Base-by-base conservation (phyloP, 768 basidiomycete species). In the Leucocoprinus birnbaumii region DNA sequence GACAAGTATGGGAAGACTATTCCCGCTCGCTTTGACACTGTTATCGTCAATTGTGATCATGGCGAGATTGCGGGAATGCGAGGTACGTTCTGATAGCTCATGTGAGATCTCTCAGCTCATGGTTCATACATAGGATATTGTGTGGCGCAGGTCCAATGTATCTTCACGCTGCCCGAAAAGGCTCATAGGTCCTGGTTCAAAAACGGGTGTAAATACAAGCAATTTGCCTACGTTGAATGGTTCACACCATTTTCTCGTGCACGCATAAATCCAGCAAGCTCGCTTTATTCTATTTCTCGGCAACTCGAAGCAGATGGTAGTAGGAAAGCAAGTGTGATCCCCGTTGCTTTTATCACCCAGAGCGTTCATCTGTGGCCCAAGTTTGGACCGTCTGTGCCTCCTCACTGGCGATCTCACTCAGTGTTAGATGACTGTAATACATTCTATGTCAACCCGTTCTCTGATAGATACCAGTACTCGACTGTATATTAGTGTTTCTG, bases 321-420 rank as follows among this genome's bases (percentile, higher is more conserved):
- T n/a, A n/a, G n/a, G n/a, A 48, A 24, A 26, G 46, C 63, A 2
- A 63, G 61, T 31, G 58, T 72, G 8, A 55, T 73, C 13, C 61
- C 64, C 0, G 37, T 71, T 5, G 9, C 40, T 0, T 6, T 60
- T 0, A 68, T 74, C 8, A 19, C 34, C 0, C 57, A 61, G 0
- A 68, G 66, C 25, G 55, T 66, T 3, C 72, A 75, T 54, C 58
- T 73, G 0, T 63, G 67, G 18, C 72, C 72, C 0, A 59, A 61
- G 25, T 73, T 71, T 52, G 70, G 71, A 1, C 56, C 57, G 1
- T 35, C 45, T 2, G 68, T 60, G 0, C 69, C 68, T 24, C 37
- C 54, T 0, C 58, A 62, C 3, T 75, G 73, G 73, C 61, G 60
- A 0, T 64, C 62, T 40, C 66, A 61, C 19, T 72, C 50, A 31